phyloP scores from a whole-genome alignment of 768 basidiomycete species.

The Phanerodontia chrysosporium region DNA sequence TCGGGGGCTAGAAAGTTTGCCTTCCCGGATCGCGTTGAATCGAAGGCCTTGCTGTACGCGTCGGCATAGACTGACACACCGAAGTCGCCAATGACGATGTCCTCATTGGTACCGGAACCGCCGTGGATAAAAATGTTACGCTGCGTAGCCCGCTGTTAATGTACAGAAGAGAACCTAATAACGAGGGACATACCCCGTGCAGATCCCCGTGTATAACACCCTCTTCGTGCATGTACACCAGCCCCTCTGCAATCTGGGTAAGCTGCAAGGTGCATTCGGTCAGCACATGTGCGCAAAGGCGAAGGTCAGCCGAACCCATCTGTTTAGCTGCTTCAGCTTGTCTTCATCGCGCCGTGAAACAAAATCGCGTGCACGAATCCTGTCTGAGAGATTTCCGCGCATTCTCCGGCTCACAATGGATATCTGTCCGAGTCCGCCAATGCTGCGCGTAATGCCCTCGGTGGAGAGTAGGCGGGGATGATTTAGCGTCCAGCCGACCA shows the following conservation, averaged over 20 bases:
- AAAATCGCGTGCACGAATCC: not conserved
- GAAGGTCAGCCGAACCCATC: not conserved
- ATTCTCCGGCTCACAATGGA: not conserved
- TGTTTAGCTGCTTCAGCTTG: not conserved
- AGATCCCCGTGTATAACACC: constrained; percentile 1
- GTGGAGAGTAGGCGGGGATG: not conserved
- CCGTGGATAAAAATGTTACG: not conserved
- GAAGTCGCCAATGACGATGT: constrained; percentile 1
- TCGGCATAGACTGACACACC: constrained; percentile 1
- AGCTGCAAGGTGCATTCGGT: too few species aligned
- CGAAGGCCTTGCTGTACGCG: not conserved
- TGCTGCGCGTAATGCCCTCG: not conserved
- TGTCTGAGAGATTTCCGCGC: not conserved
- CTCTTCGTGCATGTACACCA: constrained; percentile 3
- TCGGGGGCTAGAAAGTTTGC: not conserved
- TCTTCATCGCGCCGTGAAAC: not conserved
- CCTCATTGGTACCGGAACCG: not conserved
- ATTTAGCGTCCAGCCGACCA: not conserved
- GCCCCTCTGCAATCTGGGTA: not conserved
- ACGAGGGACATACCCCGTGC: constrained; percentile 1
- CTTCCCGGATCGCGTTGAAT: not conserved
- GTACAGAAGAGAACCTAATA: too few species aligned
- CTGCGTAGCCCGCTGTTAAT: not conserved
- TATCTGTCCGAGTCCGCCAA: not conserved
- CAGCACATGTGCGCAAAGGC: too few species aligned